Evolutionary conservation across 108 stramenopile genomes (phyloP), one percentile per base, ranked within the genome.

Genomic region (Nannochloropsis salina): DNA sequence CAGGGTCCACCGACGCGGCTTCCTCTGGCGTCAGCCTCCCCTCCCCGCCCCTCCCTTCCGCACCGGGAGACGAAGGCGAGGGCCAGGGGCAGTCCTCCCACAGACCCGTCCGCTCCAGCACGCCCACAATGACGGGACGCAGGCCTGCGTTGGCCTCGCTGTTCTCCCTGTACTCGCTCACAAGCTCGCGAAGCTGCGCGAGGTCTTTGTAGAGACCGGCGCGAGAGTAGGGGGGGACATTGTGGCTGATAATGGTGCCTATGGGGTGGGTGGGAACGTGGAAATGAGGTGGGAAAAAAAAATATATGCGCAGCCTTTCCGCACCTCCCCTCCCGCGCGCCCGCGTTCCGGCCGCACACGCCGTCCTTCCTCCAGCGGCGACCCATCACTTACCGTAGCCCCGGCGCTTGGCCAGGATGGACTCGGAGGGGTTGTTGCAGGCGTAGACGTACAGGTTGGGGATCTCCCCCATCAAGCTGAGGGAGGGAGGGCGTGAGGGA

Each of bases 391-490:
- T 74, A 74, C 61, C 95, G 83, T 95, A 95, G 0, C 94, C 95
- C 81, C 95, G 88, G 41, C 95, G 90, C 86, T 95, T 95, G 2
- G 95, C 95, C n/a, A 95, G 91, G 80, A 95, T 95, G 84, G 92
- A 93, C 85, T 95, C 95, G 10, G 89, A 90, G 9, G 95, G 95
- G 86, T 95, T 95, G 90, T 95, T 95, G 10, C 94, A 93, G 12
- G 94, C 94, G 84, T 95, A 95, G 8, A 94, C 91, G 84, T 95
- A 95, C 43, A 94, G 74, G 87, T 95, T 95, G 9, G 95, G 95
- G 41, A 94, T 85, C 12, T 82, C 81, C 42, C 42, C 22, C 22
- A 74, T 15, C 20, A 74, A n/a, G n/a, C 61, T 74, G 6, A n/a
- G n/a, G 5, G 8, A 74, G 31, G 31, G 31, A 31, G 31, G 31